Evolutionary conservation across 73 alveolate species (phyloP).

Genomic region (Paramecium pentaurelia): DNA sequence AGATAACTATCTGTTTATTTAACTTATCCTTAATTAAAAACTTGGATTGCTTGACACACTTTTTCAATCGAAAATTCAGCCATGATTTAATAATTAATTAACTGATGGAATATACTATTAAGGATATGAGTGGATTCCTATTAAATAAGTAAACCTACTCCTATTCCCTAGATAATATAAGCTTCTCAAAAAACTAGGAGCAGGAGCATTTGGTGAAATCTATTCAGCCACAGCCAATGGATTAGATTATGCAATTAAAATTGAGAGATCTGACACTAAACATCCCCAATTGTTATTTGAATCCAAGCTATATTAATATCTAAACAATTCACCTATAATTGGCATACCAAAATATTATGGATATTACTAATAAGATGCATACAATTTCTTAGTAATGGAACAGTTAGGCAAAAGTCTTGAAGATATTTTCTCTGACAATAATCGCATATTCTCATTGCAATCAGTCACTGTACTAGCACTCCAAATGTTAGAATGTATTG

Average conservation of each 20-base stretch:
- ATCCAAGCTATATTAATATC: slow-evolving; percentile 78
- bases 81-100: slow-evolving; percentile 20
- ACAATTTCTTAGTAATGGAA: slow-evolving; percentile 86
- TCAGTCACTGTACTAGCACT: slow-evolving; percentile 81
- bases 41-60: slow-evolving; percentile 21
- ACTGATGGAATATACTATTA: slow-evolving; percentile 13
- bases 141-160: background rate
- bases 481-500: slow-evolving; percentile 84
- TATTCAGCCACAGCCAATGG: slow-evolving; percentile 78
- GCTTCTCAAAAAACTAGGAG: slow-evolving; percentile 78
- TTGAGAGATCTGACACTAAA: slow-evolving; percentile 76
- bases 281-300: slow-evolving; percentile 94
- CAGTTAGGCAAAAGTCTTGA: slow-evolving; percentile 90
- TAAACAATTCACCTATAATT: slow-evolving; percentile 13
- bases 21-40: background rate
- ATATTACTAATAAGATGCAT: slow-evolving; percentile 77
- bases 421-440: slow-evolving; percentile 75
- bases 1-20: background rate
- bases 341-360: slow-evolving; percentile 85
- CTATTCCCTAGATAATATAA: slow-evolving; percentile 28
- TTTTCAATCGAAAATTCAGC: slow-evolving; percentile 38
- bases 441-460: slow-evolving; percentile 78
- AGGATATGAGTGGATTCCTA: slow-evolving; percentile 25
- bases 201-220: slow-evolving; percentile 95
- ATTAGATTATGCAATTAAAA: slow-evolving; percentile 85